These are phyloP conservation scores for Grosmannia clavigera DNA, from an alignment of 2,329 filamentous ascomycete genomes.

Conservation along the genomic window DNA sequence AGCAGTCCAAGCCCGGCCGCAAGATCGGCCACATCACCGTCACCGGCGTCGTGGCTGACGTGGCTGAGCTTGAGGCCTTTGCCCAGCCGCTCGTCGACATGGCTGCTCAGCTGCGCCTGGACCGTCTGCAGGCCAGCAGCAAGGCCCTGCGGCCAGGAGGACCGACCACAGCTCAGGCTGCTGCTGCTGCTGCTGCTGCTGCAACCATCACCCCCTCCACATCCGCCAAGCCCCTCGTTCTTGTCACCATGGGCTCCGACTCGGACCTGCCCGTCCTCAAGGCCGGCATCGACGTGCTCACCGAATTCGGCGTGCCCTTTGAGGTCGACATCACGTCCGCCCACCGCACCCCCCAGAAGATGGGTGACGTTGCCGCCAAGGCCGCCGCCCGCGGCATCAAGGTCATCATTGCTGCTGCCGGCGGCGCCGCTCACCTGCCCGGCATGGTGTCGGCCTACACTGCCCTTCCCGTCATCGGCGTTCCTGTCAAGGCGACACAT, in stretches of 20 bases:
- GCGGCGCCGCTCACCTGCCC: slow-evolving; percentile 60
- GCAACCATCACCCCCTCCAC: neutral
- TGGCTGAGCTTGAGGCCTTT: slow-evolving; percentile 45
- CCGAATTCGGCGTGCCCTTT: slow-evolving; percentile 60
- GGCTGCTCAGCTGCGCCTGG: slow-evolving; percentile 46
- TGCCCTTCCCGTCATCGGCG: slow-evolving; percentile 61
- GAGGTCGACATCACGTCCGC: slow-evolving; percentile 68
- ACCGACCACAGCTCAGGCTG: neutral
- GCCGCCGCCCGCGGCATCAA: slow-evolving; percentile 55
- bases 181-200: neutral
- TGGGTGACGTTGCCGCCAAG: slow-evolving; percentile 53
- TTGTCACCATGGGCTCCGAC: slow-evolving; percentile 76
- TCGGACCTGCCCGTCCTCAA: slow-evolving; percentile 59
- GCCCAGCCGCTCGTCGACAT: slow-evolving; percentile 57
- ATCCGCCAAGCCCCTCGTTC: slow-evolving; percentile 37
- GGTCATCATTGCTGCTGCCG: slow-evolving; percentile 65
- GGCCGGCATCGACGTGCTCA: slow-evolving; percentile 52
- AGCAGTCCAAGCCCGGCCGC: slow-evolving; percentile 71
- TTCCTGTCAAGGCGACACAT: slow-evolving; percentile 62
- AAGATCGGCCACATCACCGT: slow-evolving; percentile 95
- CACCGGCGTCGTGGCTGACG: slow-evolving; percentile 50
- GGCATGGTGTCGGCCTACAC: slow-evolving; percentile 67
- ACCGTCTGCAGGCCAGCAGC: slow-evolving; percentile 32
- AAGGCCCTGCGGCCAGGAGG: slow-evolving; percentile 23
- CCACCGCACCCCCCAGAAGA: slow-evolving; percentile 59